Base-by-base conservation (phyloP, 371 early-diverging fungal genomes). In the Saksenaea vasiformis region DNA sequence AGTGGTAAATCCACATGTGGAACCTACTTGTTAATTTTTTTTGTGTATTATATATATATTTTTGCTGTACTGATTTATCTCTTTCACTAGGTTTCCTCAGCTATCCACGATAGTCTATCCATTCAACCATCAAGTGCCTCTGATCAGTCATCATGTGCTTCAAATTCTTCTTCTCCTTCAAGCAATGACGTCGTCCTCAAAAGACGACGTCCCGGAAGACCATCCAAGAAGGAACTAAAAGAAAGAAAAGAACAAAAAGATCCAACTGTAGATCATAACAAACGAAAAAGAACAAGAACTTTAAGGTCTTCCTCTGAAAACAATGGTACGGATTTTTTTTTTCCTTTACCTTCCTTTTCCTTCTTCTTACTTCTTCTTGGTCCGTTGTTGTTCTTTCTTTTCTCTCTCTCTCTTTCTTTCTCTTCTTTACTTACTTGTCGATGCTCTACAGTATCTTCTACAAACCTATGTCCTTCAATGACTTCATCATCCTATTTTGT, bases 401-500 rank as follows among this genome's bases (percentile, higher is more conserved):
- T 2, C 19, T 26, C 22, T 47, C 22, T 22, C 9, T 47, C 22
- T 47, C 10, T 39, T 39, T 11, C 11, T 11, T 39, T 39, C 35
- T 15, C 65, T 67, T 13, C 56, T 13, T 57, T 10, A 38, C 28
- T 56, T 13, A 31, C 15, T 31, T 8, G 15, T 11, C 19, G 28
- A 37, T 39, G 5, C 8, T 54, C 15, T 7, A 38, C 39, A 56
- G 35, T 53, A 15, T 24, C 24, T 31, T 8, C 15, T 3, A 56
- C 62, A 58, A 60, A 61, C 8, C 10, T 19, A 8, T 22, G 24
- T 47, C n/a, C 65, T 41, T 39, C 61, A 38, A 53, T 66, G 57
- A 35, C 58, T 55, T 36, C 66, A 17, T 36, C 58, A 41, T 62
- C 69, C 5, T 77, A 60, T 58, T 64, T 66, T 27, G 62, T 70